phyloP scores from a whole-genome alignment of 1,139 yeast genomes.

The Geotrichum armillariae region DNA sequence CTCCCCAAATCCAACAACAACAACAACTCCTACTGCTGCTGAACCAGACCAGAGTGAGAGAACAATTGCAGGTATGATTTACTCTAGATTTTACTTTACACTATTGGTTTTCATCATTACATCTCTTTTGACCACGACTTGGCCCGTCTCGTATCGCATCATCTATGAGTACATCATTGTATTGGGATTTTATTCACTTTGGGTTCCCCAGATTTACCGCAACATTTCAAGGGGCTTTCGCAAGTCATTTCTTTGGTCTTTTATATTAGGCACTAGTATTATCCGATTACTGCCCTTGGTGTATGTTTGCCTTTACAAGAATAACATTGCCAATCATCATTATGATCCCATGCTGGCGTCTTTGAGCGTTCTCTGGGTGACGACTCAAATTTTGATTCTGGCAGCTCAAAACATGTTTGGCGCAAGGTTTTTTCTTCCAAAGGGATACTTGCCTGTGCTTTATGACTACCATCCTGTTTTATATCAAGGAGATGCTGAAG shows the following conservation, averaged over 20 bases:
- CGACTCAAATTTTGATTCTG: slow-evolving; percentile 55
- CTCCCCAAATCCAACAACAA: slow-evolving; percentile 28
- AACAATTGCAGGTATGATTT: slow-evolving; percentile 57
- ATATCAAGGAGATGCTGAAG: slow-evolving; percentile 60
- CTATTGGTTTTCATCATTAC: slow-evolving; percentile 61
- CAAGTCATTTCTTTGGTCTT: slow-evolving; percentile 66
- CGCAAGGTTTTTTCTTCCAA: slow-evolving; percentile 81
- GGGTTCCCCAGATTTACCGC: slow-evolving; percentile 90
- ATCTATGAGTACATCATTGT: slow-evolving; percentile 59
- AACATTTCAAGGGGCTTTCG: slow-evolving; percentile 67
- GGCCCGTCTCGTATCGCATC: slow-evolving; percentile 61
- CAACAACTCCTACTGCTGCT: slow-evolving; percentile 28
- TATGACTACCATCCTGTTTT: slow-evolving; percentile 79
- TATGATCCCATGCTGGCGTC: slow-evolving; percentile 52
- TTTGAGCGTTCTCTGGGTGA: slow-evolving; percentile 52
- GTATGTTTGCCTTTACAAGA: slow-evolving; percentile 52
- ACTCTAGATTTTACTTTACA: slow-evolving; percentile 61
- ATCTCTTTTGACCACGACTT: slow-evolving; percentile 56
- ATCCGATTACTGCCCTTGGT: slow-evolving; percentile 64
- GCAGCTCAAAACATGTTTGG: slow-evolving; percentile 67
- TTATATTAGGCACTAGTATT: slow-evolving; percentile 63
- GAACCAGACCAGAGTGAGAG: slow-evolving; percentile 51
- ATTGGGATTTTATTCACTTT: slow-evolving; percentile 62
- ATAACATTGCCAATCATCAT: slow-evolving; percentile 55
- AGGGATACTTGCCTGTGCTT: slow-evolving; percentile 68